Base-by-base conservation (phyloP, 1,284 basidiomycete species). In the Volvariella surrecta region DNA sequence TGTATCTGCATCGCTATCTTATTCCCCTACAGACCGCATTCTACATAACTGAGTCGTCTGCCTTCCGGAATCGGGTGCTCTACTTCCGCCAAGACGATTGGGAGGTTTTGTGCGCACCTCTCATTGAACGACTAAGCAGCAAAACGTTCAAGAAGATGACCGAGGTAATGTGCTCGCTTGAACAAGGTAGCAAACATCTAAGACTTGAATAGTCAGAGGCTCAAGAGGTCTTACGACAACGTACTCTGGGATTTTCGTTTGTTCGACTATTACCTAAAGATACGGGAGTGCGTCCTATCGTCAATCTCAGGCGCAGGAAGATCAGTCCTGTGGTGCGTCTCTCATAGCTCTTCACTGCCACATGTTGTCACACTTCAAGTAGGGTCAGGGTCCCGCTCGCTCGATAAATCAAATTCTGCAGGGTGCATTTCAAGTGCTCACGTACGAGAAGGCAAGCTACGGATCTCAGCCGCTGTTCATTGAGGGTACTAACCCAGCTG, bases 1-100 rank as follows among this genome's bases (percentile, higher is more conserved):
- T 18, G 15, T 37, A 20, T 51, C 13, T 28, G 24, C 6, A 6
- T 11, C 48, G 39, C 20, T 38, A 35, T 39, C 37, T 4, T 17
- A 32, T 28, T 22, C 22, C 32, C 20, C 42, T 17, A 4, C 48
- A 96, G 89, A 91, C 90, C 0, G 85, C 85, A 0, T 99, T 98
- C 64, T 98, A 97, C 59, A 74, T 89, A 32, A 99, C 96, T 0
- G 92, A 99, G 52, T 91, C 94, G 0, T 82, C 86, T 3, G 85
- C 83, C 1, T 92, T 86, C 51, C 74, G 85, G n/a, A 90, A 95
- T 51, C 78, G 81, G 41, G 76, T 93, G 0, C 66, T 98, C 0
- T 99, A 95, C 60, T 99, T 96, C 57, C 77, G 91, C 6, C 92
- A 97, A 46, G 91, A 94, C 45, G 92, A 95, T 52, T 99, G 96